Conservation (phyloP, 345 rosid genomes). For the Stellera chamaejasme region DNA sequence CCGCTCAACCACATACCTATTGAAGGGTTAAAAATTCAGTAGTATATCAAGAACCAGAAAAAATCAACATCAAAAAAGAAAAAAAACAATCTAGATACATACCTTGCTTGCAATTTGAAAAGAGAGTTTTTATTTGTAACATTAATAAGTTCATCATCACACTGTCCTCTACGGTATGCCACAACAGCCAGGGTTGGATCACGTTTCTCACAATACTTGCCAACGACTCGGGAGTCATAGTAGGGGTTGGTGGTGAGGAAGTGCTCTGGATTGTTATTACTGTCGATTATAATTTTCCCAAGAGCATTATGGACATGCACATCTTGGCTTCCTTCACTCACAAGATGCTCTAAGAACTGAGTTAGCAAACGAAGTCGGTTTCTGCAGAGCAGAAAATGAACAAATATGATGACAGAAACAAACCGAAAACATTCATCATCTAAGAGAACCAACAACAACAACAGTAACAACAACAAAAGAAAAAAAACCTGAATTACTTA, state of each 20-base stretch:
- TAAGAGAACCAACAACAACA: neutral
- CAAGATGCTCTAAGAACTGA: slow-evolving; percentile 94
- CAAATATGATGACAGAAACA: neutral
- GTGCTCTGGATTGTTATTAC: slow-evolving; percentile 93
- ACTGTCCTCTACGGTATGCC: slow-evolving; percentile 88
- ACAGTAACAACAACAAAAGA: slow-evolving; percentile 16
- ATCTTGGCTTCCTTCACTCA: slow-evolving; percentile 96
- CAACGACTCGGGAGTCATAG: slow-evolving; percentile 89
- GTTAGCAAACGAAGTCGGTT: slow-evolving; percentile 96
- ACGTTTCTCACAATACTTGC: slow-evolving; percentile 94
- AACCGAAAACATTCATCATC: neutral
- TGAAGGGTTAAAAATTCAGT: slow-evolving; percentile 11
- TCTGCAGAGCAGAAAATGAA: slow-evolving; percentile 29
- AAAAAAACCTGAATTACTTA: neutral
- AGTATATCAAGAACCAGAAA: slow-evolving; percentile 16
- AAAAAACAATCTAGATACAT: slow-evolving; percentile 12
- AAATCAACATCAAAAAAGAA: slow-evolving; percentile 2
- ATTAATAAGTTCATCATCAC: slow-evolving; percentile 86
- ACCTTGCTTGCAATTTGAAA: slow-evolving; percentile 94
- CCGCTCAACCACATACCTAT: slow-evolving; percentile 86
- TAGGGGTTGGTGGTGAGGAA: slow-evolving; percentile 89
- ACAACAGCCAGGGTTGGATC: slow-evolving; percentile 95
- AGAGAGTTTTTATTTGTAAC: slow-evolving; percentile 88
- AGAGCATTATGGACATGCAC: slow-evolving; percentile 92
- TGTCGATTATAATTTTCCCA: slow-evolving; percentile 92